A percentile compares a stretch with the other conserved stretches of the same genome.
These are phyloP conservation scores for Nadsonia commutata DNA, from an alignment of 1,139 yeast species.

Conservation along the genomic window DNA sequence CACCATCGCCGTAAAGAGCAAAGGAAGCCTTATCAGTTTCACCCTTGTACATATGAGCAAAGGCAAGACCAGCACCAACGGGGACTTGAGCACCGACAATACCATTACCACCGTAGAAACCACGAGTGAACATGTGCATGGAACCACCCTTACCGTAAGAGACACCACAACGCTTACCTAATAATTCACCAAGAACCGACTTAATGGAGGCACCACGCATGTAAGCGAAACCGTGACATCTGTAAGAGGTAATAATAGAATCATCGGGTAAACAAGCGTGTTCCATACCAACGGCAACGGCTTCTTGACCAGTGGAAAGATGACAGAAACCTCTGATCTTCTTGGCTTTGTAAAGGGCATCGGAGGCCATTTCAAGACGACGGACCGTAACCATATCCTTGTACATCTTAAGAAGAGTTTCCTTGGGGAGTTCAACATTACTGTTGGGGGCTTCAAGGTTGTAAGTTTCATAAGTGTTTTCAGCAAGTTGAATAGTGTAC, in stretches of 20 bases:
- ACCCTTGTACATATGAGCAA: constrained; percentile 87
- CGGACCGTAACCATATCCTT: constrained; percentile 85
- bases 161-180: constrained; percentile 93
- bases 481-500: constrained; percentile 43
- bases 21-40: constrained; percentile 66
- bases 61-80: constrained; percentile 92
- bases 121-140: constrained; percentile 94
- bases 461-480: constrained; percentile 73
- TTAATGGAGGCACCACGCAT: constrained; percentile 91
- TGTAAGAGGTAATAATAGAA: constrained; percentile 86
- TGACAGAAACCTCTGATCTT: constrained; percentile 98
- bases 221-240: constrained; percentile 97
- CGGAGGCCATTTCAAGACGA: constrained; percentile 98
- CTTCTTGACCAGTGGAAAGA: constrained; percentile 98
- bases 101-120: constrained; percentile 98
- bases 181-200: constrained; percentile 82
- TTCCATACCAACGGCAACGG: constrained; percentile 96
- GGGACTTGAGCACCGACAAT: constrained; percentile 99
- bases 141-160: constrained; percentile 98
- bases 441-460: constrained; percentile 48
- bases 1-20: constrained; percentile 96
- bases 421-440: constrained; percentile 64
- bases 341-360: constrained; percentile 94
- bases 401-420: constrained; percentile 77
- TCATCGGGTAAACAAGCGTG: constrained; percentile 76